A percentile compares a stretch with the other conserved stretches of the same genome.
phyloP scores from a whole-genome alignment of 148 eudicot species.

The Suaeda aralocaspica region DNA sequence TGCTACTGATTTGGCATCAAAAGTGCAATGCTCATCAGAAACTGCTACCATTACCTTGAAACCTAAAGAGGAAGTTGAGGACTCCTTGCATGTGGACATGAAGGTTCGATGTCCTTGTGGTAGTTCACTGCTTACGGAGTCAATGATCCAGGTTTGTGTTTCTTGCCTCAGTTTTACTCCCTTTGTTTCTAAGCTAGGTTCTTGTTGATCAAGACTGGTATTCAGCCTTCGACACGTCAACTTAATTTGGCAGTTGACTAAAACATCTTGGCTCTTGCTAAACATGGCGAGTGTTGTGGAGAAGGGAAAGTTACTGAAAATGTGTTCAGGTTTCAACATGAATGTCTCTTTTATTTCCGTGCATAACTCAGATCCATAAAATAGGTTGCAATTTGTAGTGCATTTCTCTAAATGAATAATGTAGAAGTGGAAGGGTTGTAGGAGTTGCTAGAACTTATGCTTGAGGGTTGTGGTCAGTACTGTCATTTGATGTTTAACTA shows the following conservation, averaged over 20 bases:
- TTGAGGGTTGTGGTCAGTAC: too few species aligned
- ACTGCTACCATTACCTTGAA: conserved; percentile 37
- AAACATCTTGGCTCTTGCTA: not conserved
- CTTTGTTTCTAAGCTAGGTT: not conserved
- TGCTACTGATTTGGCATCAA: conserved; percentile 80
- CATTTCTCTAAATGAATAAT: too few species aligned
- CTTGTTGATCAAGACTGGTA: not conserved
- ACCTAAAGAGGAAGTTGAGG: conserved; percentile 76
- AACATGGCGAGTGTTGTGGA: not conserved
- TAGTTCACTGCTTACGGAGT: conserved; percentile 47
- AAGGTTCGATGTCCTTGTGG: conserved; percentile 82
- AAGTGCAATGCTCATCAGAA: conserved; percentile 60
- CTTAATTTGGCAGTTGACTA: not conserved
- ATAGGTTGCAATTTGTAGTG: too few species aligned
- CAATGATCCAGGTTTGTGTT: conserved; percentile 53
- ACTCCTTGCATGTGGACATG: conserved; percentile 51
- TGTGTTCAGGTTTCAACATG: too few species aligned
- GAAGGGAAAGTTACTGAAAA: too few species aligned
- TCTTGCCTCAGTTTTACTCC: not conserved
- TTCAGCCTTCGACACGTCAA: not conserved
- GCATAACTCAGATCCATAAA: too few species aligned
- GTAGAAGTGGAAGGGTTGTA: too few species aligned
- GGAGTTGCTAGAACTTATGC: too few species aligned
- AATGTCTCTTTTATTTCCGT: too few species aligned
- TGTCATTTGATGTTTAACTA: too few species aligned